Conservation (phyloP, 805 yeast genomes). For the Saccharomycopsis sp. region DNA sequence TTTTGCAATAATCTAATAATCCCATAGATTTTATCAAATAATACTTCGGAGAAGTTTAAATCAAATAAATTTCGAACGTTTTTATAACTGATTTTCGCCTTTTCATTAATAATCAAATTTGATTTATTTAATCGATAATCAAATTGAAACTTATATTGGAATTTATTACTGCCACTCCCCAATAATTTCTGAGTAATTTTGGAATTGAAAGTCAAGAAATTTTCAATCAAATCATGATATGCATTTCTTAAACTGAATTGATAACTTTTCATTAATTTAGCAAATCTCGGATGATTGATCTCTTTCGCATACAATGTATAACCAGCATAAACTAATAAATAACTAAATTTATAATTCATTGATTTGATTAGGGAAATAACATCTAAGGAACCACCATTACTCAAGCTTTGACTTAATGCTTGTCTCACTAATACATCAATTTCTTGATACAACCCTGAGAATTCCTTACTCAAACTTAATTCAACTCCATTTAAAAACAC, state of each 20-base stretch:
- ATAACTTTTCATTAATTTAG: conserved; percentile 35
- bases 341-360: conserved; percentile 30
- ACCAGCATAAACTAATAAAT: conserved; percentile 41
- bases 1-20: conserved; percentile 18
- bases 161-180: conserved; percentile 20
- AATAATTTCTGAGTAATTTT: conserved; percentile 10
- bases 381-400: conserved; percentile 23
- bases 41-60: conserved; percentile 7
- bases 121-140: conserved; percentile 10
- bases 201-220: conserved; percentile 19
- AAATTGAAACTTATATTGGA: conserved; percentile 12
- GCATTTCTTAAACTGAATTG: conserved; percentile 28
- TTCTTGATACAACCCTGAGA: conserved; percentile 33
- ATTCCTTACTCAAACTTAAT: conserved; percentile 35
- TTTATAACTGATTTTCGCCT: conserved; percentile 1
- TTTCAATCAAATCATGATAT: conserved; percentile 26
- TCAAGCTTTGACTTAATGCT: conserved; percentile 18
- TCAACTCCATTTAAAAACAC: conserved; percentile 44
- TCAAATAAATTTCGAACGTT: conserved; percentile 12
- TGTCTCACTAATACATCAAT: conserved; percentile 24
- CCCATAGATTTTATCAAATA: conserved; percentile 14
- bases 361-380: conserved; percentile 22
- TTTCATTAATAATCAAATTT: conserved; percentile 6
- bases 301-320: conserved; percentile 53
- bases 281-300: conserved; percentile 42